Conservation (phyloP, 1,284 basidiomycete genomes). For the Cryptococcus neoformans region DNA sequence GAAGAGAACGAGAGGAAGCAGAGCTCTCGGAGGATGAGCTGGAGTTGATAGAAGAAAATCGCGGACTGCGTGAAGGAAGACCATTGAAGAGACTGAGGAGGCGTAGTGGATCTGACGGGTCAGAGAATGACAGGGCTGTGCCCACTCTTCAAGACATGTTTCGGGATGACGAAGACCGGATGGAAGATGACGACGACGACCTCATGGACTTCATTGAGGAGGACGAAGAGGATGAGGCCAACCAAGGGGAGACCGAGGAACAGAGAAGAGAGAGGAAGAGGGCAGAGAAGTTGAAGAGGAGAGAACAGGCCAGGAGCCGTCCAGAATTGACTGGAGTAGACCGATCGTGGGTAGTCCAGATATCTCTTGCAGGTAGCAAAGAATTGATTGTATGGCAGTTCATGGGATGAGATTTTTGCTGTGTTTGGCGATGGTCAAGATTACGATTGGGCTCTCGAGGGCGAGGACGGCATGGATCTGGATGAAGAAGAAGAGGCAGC, state of each 20-base stretch:
- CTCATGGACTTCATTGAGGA: constrained; percentile 90
- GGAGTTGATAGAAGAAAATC: constrained; percentile 92
- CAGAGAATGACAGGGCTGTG: constrained; percentile 43
- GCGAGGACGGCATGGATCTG: constrained; percentile 63
- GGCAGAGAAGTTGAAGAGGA: constrained; percentile 62
- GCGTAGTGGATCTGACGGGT: constrained; percentile 48
- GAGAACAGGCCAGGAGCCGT: constrained; percentile 64
- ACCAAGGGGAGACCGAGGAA: constrained; percentile 67
- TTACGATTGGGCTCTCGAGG: constrained; percentile 89
- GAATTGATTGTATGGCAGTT: constrained; percentile 55
- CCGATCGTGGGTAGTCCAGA: constrained; percentile 61
- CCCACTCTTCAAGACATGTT: constrained; percentile 44
- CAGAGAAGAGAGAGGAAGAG: constrained; percentile 68
- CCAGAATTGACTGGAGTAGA: constrained; percentile 84
- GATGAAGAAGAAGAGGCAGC: constrained; percentile 64
- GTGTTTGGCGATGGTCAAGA: constrained; percentile 97
- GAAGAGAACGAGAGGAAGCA: constrained; percentile 53
- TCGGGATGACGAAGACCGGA: constrained; percentile 40
- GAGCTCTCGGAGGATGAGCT: constrained; percentile 84
- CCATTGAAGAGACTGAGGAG: constrained; percentile 39
- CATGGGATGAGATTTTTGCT: constrained; percentile 95
- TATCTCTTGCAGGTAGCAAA: not conserved
- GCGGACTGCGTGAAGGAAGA: constrained; percentile 55
- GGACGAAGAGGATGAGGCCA: constrained; percentile 58
- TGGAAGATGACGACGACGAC: constrained; percentile 53